phyloP scores from a whole-genome alignment of 441 rosid species.

The Bocquillonia castaneifolia region DNA sequence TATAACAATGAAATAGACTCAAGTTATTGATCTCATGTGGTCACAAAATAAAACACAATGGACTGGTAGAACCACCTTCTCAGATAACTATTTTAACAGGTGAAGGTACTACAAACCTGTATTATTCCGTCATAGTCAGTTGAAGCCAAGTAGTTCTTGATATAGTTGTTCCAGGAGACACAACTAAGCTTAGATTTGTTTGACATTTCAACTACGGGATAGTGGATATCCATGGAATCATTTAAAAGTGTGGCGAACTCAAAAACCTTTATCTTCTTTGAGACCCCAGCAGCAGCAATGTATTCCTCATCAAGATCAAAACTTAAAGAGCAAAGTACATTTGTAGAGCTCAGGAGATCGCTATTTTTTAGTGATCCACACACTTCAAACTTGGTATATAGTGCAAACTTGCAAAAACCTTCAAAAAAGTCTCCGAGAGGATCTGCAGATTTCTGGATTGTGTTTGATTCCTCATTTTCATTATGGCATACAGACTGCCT shows the following conservation, averaged over 20 bases:
- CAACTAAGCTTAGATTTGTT: constrained; percentile 87
- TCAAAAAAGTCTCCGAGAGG: constrained; percentile 69
- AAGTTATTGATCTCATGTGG: not conserved
- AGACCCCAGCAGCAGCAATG: constrained; percentile 91
- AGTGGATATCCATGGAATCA: constrained; percentile 77
- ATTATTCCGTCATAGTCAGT: constrained; percentile 89
- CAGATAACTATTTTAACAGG: constrained; percentile 10
- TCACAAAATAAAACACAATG: constrained; percentile 8
- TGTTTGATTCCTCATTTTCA: constrained; percentile 37
- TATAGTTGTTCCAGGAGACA: constrained; percentile 87
- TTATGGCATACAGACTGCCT: constrained; percentile 30
- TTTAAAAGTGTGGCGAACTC: constrained; percentile 74
- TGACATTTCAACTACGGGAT: constrained; percentile 82
- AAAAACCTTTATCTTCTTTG: constrained; percentile 87
- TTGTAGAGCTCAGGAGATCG: constrained; percentile 68
- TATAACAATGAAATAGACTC: not conserved
- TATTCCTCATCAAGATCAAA: constrained; percentile 82
- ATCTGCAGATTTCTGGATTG: constrained; percentile 53
- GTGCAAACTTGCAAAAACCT: constrained; percentile 92
- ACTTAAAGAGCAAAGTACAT: constrained; percentile 90
- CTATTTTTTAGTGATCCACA: constrained; percentile 66
- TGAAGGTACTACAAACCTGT: constrained; percentile 42
- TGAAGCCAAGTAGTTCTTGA: constrained; percentile 90
- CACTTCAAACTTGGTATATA: constrained; percentile 69
- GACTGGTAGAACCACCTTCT: not conserved